Conservation (phyloP, 805 yeast genomes). For the Pichia nanzhaoensis region DNA sequence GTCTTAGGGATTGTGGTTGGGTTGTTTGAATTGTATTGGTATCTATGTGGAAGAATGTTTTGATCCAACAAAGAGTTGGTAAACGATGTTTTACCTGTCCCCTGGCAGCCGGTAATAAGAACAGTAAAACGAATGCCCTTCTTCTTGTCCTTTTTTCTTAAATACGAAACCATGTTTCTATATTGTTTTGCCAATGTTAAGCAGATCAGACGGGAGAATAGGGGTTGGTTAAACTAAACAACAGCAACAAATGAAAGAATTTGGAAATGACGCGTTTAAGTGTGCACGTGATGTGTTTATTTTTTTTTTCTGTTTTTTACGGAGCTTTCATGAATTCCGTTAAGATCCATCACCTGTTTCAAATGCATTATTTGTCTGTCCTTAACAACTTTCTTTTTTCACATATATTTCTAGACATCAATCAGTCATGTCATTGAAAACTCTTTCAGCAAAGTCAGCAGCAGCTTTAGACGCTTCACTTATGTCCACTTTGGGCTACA, state of each 20-base stretch:
- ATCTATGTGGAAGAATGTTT: slow-evolving; percentile 54
- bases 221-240: too few species aligned
- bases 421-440: slow-evolving; percentile 26
- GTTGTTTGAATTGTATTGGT: slow-evolving; percentile 24
- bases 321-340: too few species aligned
- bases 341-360: too few species aligned
- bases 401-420: neutral
- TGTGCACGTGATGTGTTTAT: too few species aligned
- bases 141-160: slow-evolving; percentile 59
- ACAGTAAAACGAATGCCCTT: slow-evolving; percentile 70
- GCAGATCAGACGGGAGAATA: neutral
- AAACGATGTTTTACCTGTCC: slow-evolving; percentile 75
- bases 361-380: too few species aligned
- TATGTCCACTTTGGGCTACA: slow-evolving; percentile 73
- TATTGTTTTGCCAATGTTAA: neutral
- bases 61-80: slow-evolving; percentile 61
- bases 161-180: slow-evolving; percentile 16
- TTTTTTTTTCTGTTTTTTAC: too few species aligned
- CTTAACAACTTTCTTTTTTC: too few species aligned
- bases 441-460: slow-evolving; percentile 51
- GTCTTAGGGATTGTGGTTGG: slow-evolving; percentile 36
- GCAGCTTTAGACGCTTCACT: slow-evolving; percentile 76
- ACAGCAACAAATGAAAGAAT: too few species aligned
- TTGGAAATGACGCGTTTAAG: too few species aligned
- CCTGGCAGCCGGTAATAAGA: slow-evolving; percentile 66